These are phyloP conservation scores for Kwoniella shivajii DNA, from an alignment of 1,284 basidiomycete genomes.

Conservation along the genomic window DNA sequence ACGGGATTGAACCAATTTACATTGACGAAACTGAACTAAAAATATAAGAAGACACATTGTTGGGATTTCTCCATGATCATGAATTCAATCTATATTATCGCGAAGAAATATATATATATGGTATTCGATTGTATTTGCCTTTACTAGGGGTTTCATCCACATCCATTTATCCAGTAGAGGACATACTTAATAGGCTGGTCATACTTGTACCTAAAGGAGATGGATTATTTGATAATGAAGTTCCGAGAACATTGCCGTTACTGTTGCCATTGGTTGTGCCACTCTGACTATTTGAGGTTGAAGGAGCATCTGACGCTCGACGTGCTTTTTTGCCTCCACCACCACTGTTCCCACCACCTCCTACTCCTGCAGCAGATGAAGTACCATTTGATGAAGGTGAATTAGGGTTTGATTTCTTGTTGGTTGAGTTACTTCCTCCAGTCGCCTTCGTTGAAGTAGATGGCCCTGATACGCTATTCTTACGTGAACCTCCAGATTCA, in stretches of 20 bases:
- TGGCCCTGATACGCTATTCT: slow-evolving; percentile 13
- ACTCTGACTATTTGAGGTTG: neutral
- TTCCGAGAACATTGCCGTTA: neutral
- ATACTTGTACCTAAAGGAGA: neutral
- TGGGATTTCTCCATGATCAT: too few relatives aligned
- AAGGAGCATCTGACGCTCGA: slow-evolving; percentile 11
- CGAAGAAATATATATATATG: too few relatives aligned
- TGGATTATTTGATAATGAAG: slow-evolving; percentile 4
- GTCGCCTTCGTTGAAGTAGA: neutral
- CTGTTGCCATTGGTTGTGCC: neutral
- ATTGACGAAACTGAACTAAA: too few relatives aligned
- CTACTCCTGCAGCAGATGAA: neutral
- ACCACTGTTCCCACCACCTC: slow-evolving; percentile 6
- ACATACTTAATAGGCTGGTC: slow-evolving; percentile 2
- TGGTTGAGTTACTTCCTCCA: neutral
- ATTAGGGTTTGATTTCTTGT: slow-evolving; percentile 1
- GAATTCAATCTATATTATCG: too few relatives aligned
- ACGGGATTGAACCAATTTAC: too few relatives aligned
- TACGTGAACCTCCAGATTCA: slow-evolving; percentile 15
- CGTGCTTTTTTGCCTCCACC: slow-evolving; percentile 18
- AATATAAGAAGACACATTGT: too few relatives aligned
- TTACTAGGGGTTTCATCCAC: too few relatives aligned
- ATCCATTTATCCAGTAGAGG: too few relatives aligned
- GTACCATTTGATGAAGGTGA: neutral
- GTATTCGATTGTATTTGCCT: too few relatives aligned